A percentile compares a stretch with the other conserved stretches of the same genome.
phyloP scores from a whole-genome alignment of 2,329 filamentous ascomycete genomes.

The Aspergillus eucalypticola region DNA sequence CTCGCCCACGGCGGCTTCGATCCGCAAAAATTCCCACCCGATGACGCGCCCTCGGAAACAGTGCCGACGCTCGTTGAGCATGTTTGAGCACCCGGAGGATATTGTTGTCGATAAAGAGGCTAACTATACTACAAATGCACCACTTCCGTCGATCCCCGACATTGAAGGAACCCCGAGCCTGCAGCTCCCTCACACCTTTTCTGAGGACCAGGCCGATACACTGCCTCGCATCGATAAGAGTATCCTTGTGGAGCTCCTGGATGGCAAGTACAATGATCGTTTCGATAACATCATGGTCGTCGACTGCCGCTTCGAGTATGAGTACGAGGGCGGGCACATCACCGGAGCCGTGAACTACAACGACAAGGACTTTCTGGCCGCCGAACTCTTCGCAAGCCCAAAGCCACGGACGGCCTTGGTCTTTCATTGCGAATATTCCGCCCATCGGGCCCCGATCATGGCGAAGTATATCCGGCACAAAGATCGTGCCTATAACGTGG shows the following conservation, averaged over 20 bases:
- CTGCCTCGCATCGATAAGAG: slow-evolving; percentile 82
- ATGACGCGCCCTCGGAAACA: slow-evolving; percentile 79
- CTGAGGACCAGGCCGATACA: slow-evolving; percentile 77
- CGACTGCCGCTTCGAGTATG: slow-evolving; percentile 98
- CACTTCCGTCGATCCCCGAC: slow-evolving; percentile 76
- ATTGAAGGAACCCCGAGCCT: slow-evolving; percentile 74
- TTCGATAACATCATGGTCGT: slow-evolving; percentile 85
- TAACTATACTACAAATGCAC: slow-evolving; percentile 54
- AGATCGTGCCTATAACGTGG: slow-evolving; percentile 81
- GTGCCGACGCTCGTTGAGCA: slow-evolving; percentile 89
- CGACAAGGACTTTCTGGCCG: slow-evolving; percentile 84
- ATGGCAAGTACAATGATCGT: slow-evolving; percentile 74
- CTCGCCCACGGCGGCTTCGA: slow-evolving; percentile 70
- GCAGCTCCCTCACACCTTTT: slow-evolving; percentile 78
- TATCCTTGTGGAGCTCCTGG: slow-evolving; percentile 82
- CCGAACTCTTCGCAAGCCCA: slow-evolving; percentile 72
- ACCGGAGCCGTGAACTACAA: slow-evolving; percentile 93
- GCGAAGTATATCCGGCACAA: slow-evolving; percentile 88
- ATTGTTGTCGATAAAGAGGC: slow-evolving; percentile 77
- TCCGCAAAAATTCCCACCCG: slow-evolving; percentile 71
- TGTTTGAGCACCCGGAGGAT: slow-evolving; percentile 93
- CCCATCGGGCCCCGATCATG: slow-evolving; percentile 93
- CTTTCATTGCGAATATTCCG: slow-evolving; percentile 98
- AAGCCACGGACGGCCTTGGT: slow-evolving; percentile 76
- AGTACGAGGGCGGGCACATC: slow-evolving; percentile 96